Base-by-base conservation (phyloP, 2,329 filamentous ascomycete genomes). In the Ophioceras dolichostomum region DNA sequence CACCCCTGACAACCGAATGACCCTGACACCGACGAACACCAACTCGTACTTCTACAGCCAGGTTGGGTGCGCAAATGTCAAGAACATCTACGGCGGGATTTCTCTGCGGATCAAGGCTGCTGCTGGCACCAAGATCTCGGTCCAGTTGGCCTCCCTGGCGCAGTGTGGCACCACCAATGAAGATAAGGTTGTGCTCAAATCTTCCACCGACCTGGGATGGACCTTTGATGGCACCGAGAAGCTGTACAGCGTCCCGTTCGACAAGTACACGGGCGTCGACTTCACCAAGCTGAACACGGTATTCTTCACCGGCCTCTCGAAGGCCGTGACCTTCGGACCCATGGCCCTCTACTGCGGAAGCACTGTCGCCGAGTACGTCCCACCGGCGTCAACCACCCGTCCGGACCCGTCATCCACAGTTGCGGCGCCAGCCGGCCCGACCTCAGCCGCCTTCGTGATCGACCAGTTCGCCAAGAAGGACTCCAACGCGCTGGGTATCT, bases 401-500 rank as follows among this genome's bases (percentile, higher is more conserved):
- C 53, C 54, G 26, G 58, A 60, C 13, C 49, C 59, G 16, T 61
- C 58, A 16, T 12, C 27, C 2, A 37, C 67, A 5, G 60, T 73
- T 12, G 50, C 64, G n/a, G 65, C 67, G 4, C 70, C 70, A 3
- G 45, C 56, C 10, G 62, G 67, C 34, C 35, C 35, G 19, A 31
- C 35, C 8, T 62, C 64, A 16, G 64, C 64, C 19, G 55, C 58
- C 10, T 59, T 75, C 21, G 59, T 80, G 0, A 71, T 83, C 39
- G 79, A 83, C 54, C 65, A 64, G 4, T 83, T 83, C 44, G 56
- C 56, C 26, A 64, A 62, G 44, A 39, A 54, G 3, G 56, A 64
- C 42, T 63, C 56, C 19, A 83, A 83, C 48, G 65, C 70, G 14
- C 63, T 82, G 3, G 70, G 68, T 3, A 68, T 73, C 53, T 83